phyloP scores from a whole-genome alignment of 1,139 yeast species.

The Magnusiomyces starmeri region DNA sequence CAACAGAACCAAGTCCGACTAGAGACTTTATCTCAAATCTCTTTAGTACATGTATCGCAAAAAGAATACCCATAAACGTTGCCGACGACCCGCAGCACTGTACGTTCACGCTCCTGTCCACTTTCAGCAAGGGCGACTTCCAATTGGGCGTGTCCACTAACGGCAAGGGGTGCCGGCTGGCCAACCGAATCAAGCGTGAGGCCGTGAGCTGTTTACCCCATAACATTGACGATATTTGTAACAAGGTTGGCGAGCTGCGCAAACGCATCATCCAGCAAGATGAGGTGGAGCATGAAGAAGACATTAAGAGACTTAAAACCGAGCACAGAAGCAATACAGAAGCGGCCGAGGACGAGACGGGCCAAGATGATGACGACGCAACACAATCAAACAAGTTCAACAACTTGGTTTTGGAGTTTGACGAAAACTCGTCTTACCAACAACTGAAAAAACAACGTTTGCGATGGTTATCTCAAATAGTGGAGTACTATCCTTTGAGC shows the following conservation, averaged over 20 bases:
- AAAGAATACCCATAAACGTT: conserved; percentile 76
- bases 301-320: background rate
- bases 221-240: conserved; percentile 62
- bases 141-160: conserved; percentile 80
- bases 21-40: conserved; percentile 17
- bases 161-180: conserved; percentile 86
- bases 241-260: conserved; percentile 61
- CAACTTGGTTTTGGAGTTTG: conserved; percentile 53
- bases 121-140: conserved; percentile 63
- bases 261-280: conserved; percentile 50
- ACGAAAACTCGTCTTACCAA: conserved; percentile 39
- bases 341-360: conserved; percentile 36
- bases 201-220: conserved; percentile 57
- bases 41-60: conserved; percentile 44
- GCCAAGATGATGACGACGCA: conserved; percentile 66
- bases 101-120: conserved; percentile 69
- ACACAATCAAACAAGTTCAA: conserved; percentile 53
- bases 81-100: conserved; percentile 67
- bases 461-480: conserved; percentile 83
- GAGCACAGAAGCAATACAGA: conserved; percentile 5
- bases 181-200: conserved; percentile 73
- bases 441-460: conserved; percentile 55
- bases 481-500: conserved; percentile 79
- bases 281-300: conserved; percentile 24
- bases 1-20: background rate